Base-by-base conservation (phyloP, 75 land plant species). In the Pinus taeda region DNA sequence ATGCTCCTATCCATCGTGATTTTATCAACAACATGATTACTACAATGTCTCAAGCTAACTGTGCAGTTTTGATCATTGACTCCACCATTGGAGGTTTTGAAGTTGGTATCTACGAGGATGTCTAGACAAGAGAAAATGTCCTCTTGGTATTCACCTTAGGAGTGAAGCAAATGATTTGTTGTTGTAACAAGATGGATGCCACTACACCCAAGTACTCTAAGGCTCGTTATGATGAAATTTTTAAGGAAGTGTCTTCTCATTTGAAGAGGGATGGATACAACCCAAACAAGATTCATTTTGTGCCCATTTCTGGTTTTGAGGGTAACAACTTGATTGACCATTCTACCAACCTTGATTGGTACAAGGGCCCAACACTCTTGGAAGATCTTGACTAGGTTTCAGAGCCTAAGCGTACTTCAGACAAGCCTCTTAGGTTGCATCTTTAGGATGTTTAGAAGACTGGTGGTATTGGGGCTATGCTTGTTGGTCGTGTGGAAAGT, bases 141-240 rank as follows among this genome's bases (percentile, higher is more conserved):
- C 73, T 84, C 3, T 60, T 84, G 24, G 86, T 79, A 29, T 84
- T 81, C 36, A 84, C 86, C 17, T 62, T 84, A 6, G 84, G 84
- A 22, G 86, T 84, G 24, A 84, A 60, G 72, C 79, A 84, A 49
- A 84, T 84, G 84, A 84, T 84, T 60, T 84, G 76, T 49, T 83
- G 78, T n/a, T 81, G 78, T 66, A 77, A 76, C 66, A 76, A 49
- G 62, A 87, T 87, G 89, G 88, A 87, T 77, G 85, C 90, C 14
- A 88, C 89, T 0, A 88, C 90, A 0, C 90, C 88, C 37, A 85
- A 87, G 58, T 87, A 85, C 88, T 85, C 81, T n/a, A 87, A 87
- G 76, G 84, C 82, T 4, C 73, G 82, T 15, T 86, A 76, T 70
- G 86, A 83, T 42, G 82, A 86, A 76, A 80, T 83, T 26, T 75